phyloP scores from a whole-genome alignment of 1,284 basidiomycete species.

The Ustilago nuda region DNA sequence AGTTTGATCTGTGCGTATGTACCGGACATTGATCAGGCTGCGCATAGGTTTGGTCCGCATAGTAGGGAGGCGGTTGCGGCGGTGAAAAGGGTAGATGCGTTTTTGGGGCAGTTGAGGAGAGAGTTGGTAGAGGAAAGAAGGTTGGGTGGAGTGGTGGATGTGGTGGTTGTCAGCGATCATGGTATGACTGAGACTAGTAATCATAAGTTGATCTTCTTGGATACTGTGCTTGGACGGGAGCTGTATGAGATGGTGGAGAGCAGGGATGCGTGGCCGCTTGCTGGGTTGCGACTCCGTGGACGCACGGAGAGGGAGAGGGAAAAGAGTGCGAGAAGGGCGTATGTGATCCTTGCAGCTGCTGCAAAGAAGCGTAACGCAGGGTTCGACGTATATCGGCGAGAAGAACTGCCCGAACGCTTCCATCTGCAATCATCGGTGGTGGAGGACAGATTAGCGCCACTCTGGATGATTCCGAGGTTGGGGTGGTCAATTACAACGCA shows the following conservation, averaged over 20 bases:
- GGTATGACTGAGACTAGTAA: conserved; percentile 89
- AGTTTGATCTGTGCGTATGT: conserved; percentile 72
- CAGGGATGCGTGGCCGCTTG: conserved; percentile 75
- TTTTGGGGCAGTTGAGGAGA: conserved; percentile 78
- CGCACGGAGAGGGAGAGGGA: background rate
- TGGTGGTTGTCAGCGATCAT: conserved; percentile 91
- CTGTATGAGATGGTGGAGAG: conserved; percentile 77
- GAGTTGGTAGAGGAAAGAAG: conserved; percentile 77
- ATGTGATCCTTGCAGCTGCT: background rate
- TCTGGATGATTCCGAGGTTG: conserved; percentile 42
- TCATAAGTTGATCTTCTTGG: conserved; percentile 80
- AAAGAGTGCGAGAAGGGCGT: background rate
- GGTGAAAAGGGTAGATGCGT: conserved; percentile 78
- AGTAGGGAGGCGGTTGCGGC: conserved; percentile 70
- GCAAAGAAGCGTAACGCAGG: background rate
- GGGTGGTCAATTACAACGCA: conserved; percentile 43
- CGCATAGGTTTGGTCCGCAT: conserved; percentile 81
- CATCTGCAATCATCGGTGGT: conserved; percentile 11
- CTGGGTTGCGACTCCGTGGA: conserved; percentile 34
- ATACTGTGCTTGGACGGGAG: conserved; percentile 81
- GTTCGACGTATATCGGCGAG: conserved; percentile 20
- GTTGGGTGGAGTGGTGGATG: conserved; percentile 82
- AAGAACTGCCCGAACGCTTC: conserved; percentile 24
- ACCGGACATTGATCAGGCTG: conserved; percentile 73
- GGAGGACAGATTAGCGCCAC: conserved; percentile 24